Evolutionary conservation across 108 stramenopile genomes (phyloP).

Genomic region (Mayamaea pseudoterrestris): DNA sequence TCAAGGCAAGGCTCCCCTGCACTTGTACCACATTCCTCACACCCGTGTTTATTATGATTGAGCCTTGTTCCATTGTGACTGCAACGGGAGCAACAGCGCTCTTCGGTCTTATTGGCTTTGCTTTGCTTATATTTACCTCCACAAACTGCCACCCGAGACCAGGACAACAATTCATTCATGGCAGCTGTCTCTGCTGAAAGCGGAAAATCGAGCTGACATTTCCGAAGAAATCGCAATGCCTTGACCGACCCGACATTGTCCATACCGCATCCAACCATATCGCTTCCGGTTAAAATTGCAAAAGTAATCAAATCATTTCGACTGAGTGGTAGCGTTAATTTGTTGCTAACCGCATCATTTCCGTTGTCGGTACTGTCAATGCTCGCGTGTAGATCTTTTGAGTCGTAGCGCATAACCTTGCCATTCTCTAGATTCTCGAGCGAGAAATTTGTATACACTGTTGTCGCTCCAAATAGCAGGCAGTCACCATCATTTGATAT

Average conservation of each 20-base stretch:
- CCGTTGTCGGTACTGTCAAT: slow-evolving; percentile 14
- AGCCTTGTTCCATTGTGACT: slow-evolving; percentile 48
- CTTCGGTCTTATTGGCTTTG: slow-evolving; percentile 1
- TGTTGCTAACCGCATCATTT: slow-evolving; percentile 9
- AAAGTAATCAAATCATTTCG: slow-evolving; percentile 61
- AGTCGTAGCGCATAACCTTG: slow-evolving; percentile 53
- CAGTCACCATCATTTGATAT: slow-evolving; percentile 95
- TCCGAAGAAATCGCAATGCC: slow-evolving; percentile 58
- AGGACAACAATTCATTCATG: slow-evolving; percentile 41
- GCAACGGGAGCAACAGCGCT: slow-evolving; percentile 46
- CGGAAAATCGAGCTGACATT: slow-evolving; percentile 42
- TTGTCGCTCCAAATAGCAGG: slow-evolving; percentile 79
- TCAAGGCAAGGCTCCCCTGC: slow-evolving; percentile 58
- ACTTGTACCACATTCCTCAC: slow-evolving; percentile 56
- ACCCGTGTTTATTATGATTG: slow-evolving; percentile 56
- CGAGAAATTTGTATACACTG: slow-evolving; percentile 86
- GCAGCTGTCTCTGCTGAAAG: slow-evolving; percentile 26
- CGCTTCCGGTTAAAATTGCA: slow-evolving; percentile 68
- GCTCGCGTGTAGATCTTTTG: slow-evolving; percentile 18
- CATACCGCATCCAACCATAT: slow-evolving; percentile 52
- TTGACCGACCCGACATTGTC: slow-evolving; percentile 58
- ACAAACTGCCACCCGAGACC: slow-evolving; percentile 18
- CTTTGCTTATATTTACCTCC: background rate
- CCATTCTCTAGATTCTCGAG: slow-evolving; percentile 52
- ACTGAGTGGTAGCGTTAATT: slow-evolving; percentile 23